These are phyloP conservation scores for Aegilops umbellulata DNA, from an alignment of 176 grass and related monocot genomes.

Conservation along the genomic window DNA sequence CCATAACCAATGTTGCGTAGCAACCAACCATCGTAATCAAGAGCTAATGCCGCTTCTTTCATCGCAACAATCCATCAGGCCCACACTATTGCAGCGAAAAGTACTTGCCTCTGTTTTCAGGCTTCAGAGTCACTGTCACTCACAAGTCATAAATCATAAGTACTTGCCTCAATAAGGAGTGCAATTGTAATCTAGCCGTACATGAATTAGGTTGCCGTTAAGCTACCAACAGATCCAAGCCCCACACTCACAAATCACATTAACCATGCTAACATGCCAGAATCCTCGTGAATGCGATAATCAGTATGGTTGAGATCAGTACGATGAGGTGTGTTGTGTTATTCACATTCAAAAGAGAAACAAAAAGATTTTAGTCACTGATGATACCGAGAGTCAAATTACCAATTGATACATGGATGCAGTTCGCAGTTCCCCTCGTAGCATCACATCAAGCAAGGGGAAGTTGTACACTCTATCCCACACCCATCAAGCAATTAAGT, in stretches of 20 bases:
- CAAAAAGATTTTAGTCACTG: neutral
- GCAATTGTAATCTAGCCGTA: neutral
- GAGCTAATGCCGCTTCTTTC: neutral
- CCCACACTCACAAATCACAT: neutral
- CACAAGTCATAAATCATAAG: neutral
- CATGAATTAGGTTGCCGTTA: neutral
- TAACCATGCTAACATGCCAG: neutral
- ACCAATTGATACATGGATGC: neutral
- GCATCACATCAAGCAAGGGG: neutral
- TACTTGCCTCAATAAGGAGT: neutral
- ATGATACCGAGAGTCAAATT: neutral
- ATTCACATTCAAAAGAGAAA: neutral
- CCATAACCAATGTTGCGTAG: neutral
- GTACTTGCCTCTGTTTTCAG: neutral
- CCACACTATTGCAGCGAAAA: neutral
- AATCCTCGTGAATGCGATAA: constrained; percentile 4
- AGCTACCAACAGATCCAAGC: neutral
- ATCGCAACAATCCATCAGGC: neutral
- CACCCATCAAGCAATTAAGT: neutral
- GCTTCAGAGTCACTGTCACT: neutral
- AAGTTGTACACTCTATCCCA: no score
- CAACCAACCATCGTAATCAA: constrained; percentile 12
- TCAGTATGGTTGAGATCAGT: neutral
- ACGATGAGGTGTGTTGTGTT: neutral
- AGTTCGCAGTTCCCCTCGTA: neutral